Evolutionary conservation across 768 basidiomycete genomes (phyloP), one percentile per base, ranked within the genome.

Genomic region (Podaxis carcinomalis): DNA sequence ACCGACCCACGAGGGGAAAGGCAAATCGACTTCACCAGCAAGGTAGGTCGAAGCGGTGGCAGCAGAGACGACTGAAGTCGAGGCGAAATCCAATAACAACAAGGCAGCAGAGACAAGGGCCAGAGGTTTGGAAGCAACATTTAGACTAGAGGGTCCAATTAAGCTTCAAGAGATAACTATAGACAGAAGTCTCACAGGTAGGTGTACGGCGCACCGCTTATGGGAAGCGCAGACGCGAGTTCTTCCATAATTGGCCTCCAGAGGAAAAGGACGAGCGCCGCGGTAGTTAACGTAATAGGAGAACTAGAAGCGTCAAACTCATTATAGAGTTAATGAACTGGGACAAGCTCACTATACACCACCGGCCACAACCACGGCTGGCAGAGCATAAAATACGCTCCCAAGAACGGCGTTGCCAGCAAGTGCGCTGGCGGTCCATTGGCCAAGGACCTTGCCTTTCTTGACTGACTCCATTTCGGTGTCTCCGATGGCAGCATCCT

Each of bases 191-290:
- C 82, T 63, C 63, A 87, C 85, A 88, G 72, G 67, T 88, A 89
- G 0, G 83, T 83, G 67, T 89, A 91, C 3, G 87, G 88, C 6
- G 86, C 88, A 0, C 90, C 90, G 58, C 79, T 83, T 9, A 90
- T 78, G 0, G 88, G 86, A 1, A 91, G 70, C 2, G 89, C 87
- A 3, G 85, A 84, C 0, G 80, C 88, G 7, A 92, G 71, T 67
- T 91, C 90, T 64, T 83, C 80, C 82, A 92, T 85, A 50, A 92
- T 80, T 2, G 89, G 89, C 11, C 87, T 82, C 86, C 88, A 92
- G 23, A 91, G 68, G 65, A 86, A 87, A 2, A 89, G 68, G 1
- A 87, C 77, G 32, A 85, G 69, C 0, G 84, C 83, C 0, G 90
- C 86, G 25, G 86, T 66, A 39, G 87, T 79, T 59, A 92, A 74